Evolutionary conservation across 768 basidiomycete species (phyloP), one percentile per base, ranked within the genome.

Genomic region (Mycena amicta): DNA sequence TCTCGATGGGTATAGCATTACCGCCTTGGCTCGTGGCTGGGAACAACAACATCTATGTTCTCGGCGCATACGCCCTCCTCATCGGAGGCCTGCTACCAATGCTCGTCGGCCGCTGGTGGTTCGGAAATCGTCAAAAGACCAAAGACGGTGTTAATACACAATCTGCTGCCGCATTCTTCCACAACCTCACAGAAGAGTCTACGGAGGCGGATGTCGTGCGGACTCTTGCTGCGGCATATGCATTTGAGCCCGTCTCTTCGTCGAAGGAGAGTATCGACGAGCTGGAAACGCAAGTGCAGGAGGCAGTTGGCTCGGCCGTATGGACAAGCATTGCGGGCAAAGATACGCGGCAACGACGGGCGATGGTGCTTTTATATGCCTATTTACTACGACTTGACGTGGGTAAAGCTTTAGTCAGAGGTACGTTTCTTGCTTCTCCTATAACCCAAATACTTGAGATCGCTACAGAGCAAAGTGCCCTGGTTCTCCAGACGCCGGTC

Each of bases 41-140:
- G 40, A 85, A 92, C 67, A 97, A 98, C 74, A 93, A 89, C 60
- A 82, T 92, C 27, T 95, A 89, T 87, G 93, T 98, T 1, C 81
- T 99, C 45, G 92, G 88, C 22, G 75, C 84, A 13, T 99, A 99
- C 67, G 96, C 88, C 2, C 52, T 96, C 13, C 68, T 95, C n/a
- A 88, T 99, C 52, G 97, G 95, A 46, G 87, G 87, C 50, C 82
- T 88, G 1, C 82, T 99, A 22, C 97, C 97, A 25, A 83, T 82
- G 37, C 78, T 96, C 46, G 96, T 99, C 53, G 90, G 93, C 15
- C 84, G 87, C 30, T 98, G 97, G 97, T 99, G 97, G 97, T 99
- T 98, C 68, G 92, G 93, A 3, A 92, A 87, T 65, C 82, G 91
- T 56, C 80, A 86, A 62, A 88, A 84, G 72, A 99, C 97, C 16